Percentiles rank a stretch among this genome's conserved stretches.
Evolutionary conservation across 2,329 filamentous ascomycete genomes (phyloP).

Genomic region (Diaporthe destruens): DNA sequence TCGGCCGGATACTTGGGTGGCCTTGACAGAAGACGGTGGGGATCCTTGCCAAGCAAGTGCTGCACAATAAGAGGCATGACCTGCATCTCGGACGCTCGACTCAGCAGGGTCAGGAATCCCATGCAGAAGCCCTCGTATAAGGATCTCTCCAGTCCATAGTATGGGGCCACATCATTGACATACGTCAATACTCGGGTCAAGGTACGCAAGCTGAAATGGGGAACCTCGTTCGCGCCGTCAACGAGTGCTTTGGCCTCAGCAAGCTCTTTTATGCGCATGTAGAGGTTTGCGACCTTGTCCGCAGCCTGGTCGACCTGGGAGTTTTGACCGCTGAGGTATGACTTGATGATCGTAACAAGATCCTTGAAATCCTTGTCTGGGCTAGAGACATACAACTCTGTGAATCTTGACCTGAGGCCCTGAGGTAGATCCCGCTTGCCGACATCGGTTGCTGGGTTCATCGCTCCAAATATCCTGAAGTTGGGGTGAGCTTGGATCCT

Average conservation of each 20-base stretch:
- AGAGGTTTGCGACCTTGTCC: slow-evolving; percentile 86
- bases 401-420: slow-evolving; percentile 91
- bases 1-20: slow-evolving; percentile 83
- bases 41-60: slow-evolving; percentile 79
- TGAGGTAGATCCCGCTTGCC: slow-evolving; percentile 94
- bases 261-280: slow-evolving; percentile 86
- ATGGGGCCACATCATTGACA: slow-evolving; percentile 83
- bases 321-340: slow-evolving; percentile 81
- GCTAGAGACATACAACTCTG: slow-evolving; percentile 92
- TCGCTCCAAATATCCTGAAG: slow-evolving; percentile 96
- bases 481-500: slow-evolving; percentile 89
- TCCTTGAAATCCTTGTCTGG: slow-evolving; percentile 90
- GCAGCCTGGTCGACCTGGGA: slow-evolving; percentile 80
- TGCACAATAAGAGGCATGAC: slow-evolving; percentile 84
- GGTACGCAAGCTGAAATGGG: slow-evolving; percentile 96
- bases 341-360: slow-evolving; percentile 86
- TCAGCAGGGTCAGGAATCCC: slow-evolving; percentile 93
- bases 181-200: slow-evolving; percentile 91
- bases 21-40: slow-evolving; percentile 78
- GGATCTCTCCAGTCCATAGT: slow-evolving; percentile 87
- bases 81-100: slow-evolving; percentile 82
- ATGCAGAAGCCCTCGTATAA: slow-evolving; percentile 97
- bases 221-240: slow-evolving; percentile 94
- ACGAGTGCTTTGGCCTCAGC: slow-evolving; percentile 87
- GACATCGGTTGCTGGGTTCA: slow-evolving; percentile 98